Percentiles rank a stretch among this genome's conserved stretches.
These are phyloP conservation scores for Astraeus odoratus DNA, from an alignment of 768 basidiomycete genomes.

Conservation along the genomic window DNA sequence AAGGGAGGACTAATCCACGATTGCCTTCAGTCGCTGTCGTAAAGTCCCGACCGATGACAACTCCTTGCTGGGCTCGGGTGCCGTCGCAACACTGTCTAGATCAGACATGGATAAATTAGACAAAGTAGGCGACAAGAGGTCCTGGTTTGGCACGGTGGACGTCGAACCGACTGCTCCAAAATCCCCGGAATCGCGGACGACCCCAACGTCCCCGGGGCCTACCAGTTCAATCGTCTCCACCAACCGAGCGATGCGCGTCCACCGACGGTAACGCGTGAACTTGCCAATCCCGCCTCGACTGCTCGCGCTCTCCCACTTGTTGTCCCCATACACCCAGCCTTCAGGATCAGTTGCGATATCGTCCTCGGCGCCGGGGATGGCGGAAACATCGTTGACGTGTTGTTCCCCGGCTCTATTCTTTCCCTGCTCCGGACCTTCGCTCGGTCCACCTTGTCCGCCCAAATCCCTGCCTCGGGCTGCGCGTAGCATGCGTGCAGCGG, in stretches of 20 bases:
- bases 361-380: conserved; percentile 34
- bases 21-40: conserved; percentile 26
- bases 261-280: conserved; percentile 82
- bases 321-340: conserved; percentile 92
- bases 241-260: conserved; percentile 80
- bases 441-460: conserved; percentile 7
- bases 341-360: conserved; percentile 69
- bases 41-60: conserved; percentile 8
- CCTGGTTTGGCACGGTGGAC: conserved; percentile 20
- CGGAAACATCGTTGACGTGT: conserved; percentile 22
- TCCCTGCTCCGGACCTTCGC: conserved; percentile 18
- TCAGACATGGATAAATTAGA: conserved; percentile 27
- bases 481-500: conserved; percentile 41
- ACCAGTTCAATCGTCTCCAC: conserved; percentile 63
- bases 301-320: conserved; percentile 85
- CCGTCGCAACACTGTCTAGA: conserved; percentile 23
- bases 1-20: conserved; percentile 20
- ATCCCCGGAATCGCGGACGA: conserved; percentile 21
- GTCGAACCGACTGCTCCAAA: conserved; percentile 15
- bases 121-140: conserved; percentile 18
- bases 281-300: conserved; percentile 83
- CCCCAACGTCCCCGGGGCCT: conserved; percentile 26
- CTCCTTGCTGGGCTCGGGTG: conserved; percentile 15
- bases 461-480: conserved; percentile 44
- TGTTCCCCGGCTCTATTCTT: conserved; percentile 17